A percentile compares a stretch with the other conserved stretches of the same genome.
phyloP scores from a whole-genome alignment of 2,329 filamentous ascomycete genomes.

The Colletotrichum orbiculare region DNA sequence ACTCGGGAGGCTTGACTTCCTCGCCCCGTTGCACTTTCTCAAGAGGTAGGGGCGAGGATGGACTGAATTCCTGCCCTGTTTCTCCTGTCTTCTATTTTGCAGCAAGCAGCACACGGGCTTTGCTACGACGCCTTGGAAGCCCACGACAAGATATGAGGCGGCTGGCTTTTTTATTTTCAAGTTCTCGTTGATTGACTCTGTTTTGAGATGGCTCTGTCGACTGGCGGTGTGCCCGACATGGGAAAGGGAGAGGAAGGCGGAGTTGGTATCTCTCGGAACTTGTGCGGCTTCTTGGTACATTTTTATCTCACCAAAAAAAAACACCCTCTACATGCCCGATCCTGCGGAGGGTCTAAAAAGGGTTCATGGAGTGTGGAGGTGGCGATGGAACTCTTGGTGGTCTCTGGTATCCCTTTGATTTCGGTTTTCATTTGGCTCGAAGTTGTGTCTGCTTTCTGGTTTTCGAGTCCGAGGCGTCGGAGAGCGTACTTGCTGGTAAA shows the following conservation, averaged over 20 bases:
- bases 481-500: slow-evolving; percentile 36
- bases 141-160: slow-evolving; percentile 31
- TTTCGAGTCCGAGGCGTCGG: slow-evolving; percentile 23
- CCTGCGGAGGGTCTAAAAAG: too few relatives aligned
- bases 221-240: background rate
- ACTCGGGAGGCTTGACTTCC: background rate
- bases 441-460: background rate
- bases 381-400: too few relatives aligned
- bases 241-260: background rate
- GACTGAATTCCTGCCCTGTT: background rate
- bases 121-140: slow-evolving; percentile 35
- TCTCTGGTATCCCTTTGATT: background rate
- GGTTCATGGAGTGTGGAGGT: too few relatives aligned
- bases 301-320: background rate
- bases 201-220: background rate
- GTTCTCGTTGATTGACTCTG: background rate
- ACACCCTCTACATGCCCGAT: too few relatives aligned
- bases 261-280: background rate
- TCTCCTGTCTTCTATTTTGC: slow-evolving; percentile 16
- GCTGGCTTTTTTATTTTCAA: slow-evolving; percentile 5
- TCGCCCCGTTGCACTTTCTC: background rate
- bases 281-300: slow-evolving; percentile 28
- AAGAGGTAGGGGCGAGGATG: too few relatives aligned
- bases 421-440: background rate
- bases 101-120: slow-evolving; percentile 34